phyloP scores from a whole-genome alignment of 2,329 filamentous ascomycete species.

The Aspergillus tubingensis region DNA sequence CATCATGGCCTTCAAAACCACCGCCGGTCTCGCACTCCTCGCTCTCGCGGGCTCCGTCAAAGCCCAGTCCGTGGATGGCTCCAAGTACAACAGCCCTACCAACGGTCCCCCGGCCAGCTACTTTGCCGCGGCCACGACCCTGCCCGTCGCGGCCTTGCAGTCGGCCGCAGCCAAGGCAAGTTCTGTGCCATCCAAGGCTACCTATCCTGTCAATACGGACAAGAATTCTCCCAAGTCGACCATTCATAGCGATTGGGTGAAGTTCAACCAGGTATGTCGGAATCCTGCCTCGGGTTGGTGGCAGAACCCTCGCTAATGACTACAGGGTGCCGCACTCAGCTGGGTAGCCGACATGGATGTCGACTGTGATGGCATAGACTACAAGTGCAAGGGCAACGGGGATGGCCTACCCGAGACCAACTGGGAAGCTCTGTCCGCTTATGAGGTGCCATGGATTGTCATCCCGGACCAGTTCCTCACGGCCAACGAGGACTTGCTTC shows the following conservation, averaged over 20 bases:
- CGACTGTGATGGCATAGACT: slow-evolving; percentile 35
- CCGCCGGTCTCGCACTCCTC: neutral
- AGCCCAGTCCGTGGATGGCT: slow-evolving; percentile 22
- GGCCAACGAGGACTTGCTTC: slow-evolving; percentile 19
- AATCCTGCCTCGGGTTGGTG: neutral
- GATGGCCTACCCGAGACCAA: slow-evolving; percentile 31
- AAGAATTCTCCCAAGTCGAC: slow-evolving; percentile 23
- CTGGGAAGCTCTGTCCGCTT: slow-evolving; percentile 34
- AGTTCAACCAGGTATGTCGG: slow-evolving; percentile 23
- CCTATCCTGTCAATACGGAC: slow-evolving; percentile 27
- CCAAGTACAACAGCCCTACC: slow-evolving; percentile 24
- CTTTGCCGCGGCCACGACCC: slow-evolving; percentile 28
- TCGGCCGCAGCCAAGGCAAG: slow-evolving; percentile 27
- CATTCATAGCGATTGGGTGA: slow-evolving; percentile 32
- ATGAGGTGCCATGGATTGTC: slow-evolving; percentile 35
- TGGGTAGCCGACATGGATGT: slow-evolving; percentile 38
- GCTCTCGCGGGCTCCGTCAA: neutral
- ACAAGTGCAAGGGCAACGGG: slow-evolving; percentile 33
- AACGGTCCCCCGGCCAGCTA: slow-evolving; percentile 28
- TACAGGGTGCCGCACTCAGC: slow-evolving; percentile 31
- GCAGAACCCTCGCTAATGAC: neutral
- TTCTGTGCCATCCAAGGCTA: slow-evolving; percentile 24
- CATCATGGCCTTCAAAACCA: neutral
- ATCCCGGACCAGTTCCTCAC: slow-evolving; percentile 32
- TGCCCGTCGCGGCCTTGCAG: slow-evolving; percentile 29